Conservation (phyloP, 2,329 filamentous ascomycete species). For the Colletotrichum eleusines region DNA sequence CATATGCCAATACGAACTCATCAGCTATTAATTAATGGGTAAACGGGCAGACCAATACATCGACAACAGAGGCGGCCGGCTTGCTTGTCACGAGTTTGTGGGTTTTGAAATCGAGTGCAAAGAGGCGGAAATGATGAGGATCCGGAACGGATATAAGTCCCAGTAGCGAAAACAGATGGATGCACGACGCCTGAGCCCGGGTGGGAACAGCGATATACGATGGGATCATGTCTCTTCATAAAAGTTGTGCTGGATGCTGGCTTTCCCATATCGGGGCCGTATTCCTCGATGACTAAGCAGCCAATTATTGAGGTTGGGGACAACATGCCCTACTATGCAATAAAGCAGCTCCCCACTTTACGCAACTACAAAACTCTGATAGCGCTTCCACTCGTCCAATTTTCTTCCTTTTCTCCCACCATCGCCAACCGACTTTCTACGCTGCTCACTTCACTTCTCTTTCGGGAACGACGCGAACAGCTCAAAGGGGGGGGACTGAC, state of each 20-base stretch:
- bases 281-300: background rate
- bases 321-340: background rate
- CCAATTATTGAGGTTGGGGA: too few species aligned
- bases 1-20: too few species aligned
- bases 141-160: background rate
- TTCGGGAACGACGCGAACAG: slow-evolving; percentile 5
- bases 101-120: background rate
- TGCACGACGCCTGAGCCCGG: background rate
- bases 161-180: background rate
- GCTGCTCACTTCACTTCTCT: background rate
- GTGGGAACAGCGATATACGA: too few species aligned
- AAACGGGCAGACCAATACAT: background rate
- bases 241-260: background rate
- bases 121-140: background rate
- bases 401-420: background rate
- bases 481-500: background rate
- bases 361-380: slow-evolving; percentile 23
- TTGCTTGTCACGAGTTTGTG: background rate
- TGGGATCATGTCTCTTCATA: background rate
- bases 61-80: too few species aligned
- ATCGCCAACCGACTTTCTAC: background rate
- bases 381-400: background rate
- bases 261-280: background rate
- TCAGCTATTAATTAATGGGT: background rate
- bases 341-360: background rate